These are phyloP conservation scores for Lodderomyces beijingensis DNA, from an alignment of 1,139 yeast species.

Conservation along the genomic window DNA sequence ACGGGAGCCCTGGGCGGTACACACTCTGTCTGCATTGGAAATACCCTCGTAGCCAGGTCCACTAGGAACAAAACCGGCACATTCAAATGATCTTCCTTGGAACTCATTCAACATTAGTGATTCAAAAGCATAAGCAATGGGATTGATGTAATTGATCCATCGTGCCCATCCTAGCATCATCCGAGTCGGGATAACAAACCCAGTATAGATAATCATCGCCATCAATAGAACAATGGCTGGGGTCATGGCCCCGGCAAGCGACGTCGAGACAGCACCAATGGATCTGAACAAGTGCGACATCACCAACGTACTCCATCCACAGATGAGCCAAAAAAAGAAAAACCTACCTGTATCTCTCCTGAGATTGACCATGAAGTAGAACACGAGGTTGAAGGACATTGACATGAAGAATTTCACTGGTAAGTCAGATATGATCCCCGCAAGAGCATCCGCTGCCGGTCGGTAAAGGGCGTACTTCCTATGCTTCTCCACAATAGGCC, in stretches of 20 bases:
- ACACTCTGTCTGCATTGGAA: constrained; percentile 36
- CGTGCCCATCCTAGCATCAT: constrained; percentile 60
- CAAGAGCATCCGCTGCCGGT: constrained; percentile 62
- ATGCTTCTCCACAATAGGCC: constrained; percentile 61
- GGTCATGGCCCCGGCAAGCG: constrained; percentile 58
- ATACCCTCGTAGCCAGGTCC: constrained; percentile 34
- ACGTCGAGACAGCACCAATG: constrained; percentile 53
- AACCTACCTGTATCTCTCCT: constrained; percentile 57
- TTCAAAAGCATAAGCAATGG: constrained; percentile 55
- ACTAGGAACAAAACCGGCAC: constrained; percentile 43
- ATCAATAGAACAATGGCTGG: constrained; percentile 54
- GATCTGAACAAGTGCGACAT: constrained; percentile 59
- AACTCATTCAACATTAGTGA: constrained; percentile 52
- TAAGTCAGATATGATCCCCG: constrained; percentile 52
- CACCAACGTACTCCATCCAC: constrained; percentile 42
- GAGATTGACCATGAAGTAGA: constrained; percentile 57
- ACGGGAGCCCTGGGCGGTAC: constrained; percentile 60
- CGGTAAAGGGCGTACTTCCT: constrained; percentile 60
- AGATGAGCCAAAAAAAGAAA: constrained; percentile 48
- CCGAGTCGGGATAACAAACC: constrained; percentile 55
- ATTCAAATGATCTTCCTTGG: constrained; percentile 45
- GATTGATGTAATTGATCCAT: constrained; percentile 59
- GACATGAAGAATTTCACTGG: constrained; percentile 51
- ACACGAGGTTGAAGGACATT: constrained; percentile 40
- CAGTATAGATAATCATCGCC: constrained; percentile 53